These are phyloP conservation scores for Botrytis byssoidea DNA, from an alignment of 2,329 filamentous ascomycete genomes.

Conservation along the genomic window DNA sequence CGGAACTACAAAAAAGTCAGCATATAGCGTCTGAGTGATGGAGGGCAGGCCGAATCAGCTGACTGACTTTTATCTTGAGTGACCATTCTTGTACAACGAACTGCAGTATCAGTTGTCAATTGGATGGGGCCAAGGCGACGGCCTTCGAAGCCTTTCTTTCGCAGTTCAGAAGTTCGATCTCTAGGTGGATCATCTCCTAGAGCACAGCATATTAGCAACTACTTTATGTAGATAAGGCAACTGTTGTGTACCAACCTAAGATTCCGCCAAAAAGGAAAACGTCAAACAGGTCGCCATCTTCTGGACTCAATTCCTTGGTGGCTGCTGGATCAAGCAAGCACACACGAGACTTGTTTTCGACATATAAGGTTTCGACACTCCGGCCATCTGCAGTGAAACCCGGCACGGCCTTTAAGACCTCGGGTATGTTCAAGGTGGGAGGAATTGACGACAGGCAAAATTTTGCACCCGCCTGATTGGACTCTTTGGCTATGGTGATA, in stretches of 20 bases:
- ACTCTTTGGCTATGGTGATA: conserved; percentile 80
- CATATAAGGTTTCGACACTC: conserved; percentile 81
- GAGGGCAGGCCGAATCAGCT: conserved; percentile 31
- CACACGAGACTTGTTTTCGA: conserved; percentile 68
- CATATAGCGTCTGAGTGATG: background rate
- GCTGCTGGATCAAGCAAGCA: conserved; percentile 90
- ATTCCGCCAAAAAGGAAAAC: conserved; percentile 96
- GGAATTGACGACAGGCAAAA: conserved; percentile 86
- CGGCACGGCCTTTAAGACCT: conserved; percentile 52
- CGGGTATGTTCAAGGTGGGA: conserved; percentile 62
- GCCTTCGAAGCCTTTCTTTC: conserved; percentile 88
- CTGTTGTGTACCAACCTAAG: conserved; percentile 59
- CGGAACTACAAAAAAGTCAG: conserved; percentile 53
- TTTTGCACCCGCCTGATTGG: conserved; percentile 59
- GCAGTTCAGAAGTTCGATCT: conserved; percentile 92
- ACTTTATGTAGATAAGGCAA: conserved; percentile 7
- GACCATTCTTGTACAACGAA: conserved; percentile 87
- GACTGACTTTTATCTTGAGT: conserved; percentile 83
- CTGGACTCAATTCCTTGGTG: conserved; percentile 74
- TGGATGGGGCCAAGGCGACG: conserved; percentile 86
- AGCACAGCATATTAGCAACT: conserved; percentile 26
- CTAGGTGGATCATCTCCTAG: conserved; percentile 88
- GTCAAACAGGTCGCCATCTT: conserved; percentile 80
- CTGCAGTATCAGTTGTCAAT: conserved; percentile 98
- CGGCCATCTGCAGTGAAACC: conserved; percentile 70